Conservation (phyloP, 495 filamentous ascomycete species). For the Alectoria sarmentosa region DNA sequence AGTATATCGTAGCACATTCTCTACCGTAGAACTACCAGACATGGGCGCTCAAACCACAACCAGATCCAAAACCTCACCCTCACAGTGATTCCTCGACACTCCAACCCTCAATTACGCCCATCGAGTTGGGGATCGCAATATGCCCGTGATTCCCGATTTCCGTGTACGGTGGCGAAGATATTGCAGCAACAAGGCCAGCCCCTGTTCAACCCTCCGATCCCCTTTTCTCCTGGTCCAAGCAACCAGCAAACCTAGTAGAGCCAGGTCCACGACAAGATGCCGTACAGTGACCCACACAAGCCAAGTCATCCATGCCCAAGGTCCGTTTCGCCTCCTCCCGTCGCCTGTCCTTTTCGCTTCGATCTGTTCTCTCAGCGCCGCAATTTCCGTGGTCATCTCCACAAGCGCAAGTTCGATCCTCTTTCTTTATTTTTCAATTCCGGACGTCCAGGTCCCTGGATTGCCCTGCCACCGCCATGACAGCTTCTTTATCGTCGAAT, state of each 20-base stretch:
- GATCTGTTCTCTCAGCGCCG: constrained; percentile 89
- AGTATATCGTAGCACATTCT: not conserved
- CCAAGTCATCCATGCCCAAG: constrained; percentile 68
- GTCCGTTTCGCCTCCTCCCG: constrained; percentile 42
- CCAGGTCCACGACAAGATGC: constrained; percentile 64
- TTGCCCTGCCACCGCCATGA: constrained; percentile 7
- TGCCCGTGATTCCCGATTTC: constrained; percentile 32
- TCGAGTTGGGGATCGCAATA: not conserved
- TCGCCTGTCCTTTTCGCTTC: constrained; percentile 45
- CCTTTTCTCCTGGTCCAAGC: constrained; percentile 74
- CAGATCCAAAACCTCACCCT: not conserved
- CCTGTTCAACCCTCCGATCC: constrained; percentile 69
- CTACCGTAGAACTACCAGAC: not conserved
- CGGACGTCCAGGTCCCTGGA: constrained; percentile 25
- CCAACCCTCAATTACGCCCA: not conserved
- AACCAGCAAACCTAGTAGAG: constrained; percentile 60
- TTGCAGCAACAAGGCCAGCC: constrained; percentile 58
- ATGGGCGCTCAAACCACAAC: not conserved
- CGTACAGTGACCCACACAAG: constrained; percentile 61
- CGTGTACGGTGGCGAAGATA: constrained; percentile 53
- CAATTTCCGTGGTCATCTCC: constrained; percentile 85
- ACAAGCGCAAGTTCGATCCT: constrained; percentile 82
- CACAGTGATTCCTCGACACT: not conserved
- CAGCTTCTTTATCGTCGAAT: constrained; percentile 19
- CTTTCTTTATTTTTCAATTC: constrained; percentile 60